Evolutionary conservation across 257 asterid species (phyloP), one percentile per base, ranked within the genome.

Genomic region (Striga asiatica): DNA sequence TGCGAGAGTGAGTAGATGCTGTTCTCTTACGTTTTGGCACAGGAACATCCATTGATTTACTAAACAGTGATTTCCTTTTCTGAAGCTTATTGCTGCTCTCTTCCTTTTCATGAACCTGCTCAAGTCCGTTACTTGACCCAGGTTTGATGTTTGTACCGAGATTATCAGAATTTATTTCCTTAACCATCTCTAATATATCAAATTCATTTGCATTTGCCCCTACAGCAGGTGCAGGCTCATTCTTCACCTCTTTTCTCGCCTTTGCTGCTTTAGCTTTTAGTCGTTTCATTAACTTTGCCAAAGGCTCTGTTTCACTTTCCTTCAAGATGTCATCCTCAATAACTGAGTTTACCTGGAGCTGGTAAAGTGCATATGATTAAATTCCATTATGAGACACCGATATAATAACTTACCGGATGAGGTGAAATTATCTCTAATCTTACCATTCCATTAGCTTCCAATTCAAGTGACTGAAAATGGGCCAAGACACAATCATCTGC

Each of bases 281-380:
- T 54, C 78, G 93, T 70, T 92, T 78, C 78, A 88, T 77, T 68
- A 92, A 76, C 81, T 88, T 92, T 19, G 80, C 93, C 65, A 92
- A 69, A 31, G 99, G 95, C 73, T 88, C 99, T 24, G 82, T 78
- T 73, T 85, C 99, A 73, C 93, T 85, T 60, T 83, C 95, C 76
- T 91, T 84, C 86, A 88, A 63, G 68, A 66, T 60, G 50, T 84
- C 95, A 52, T 82, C 99, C 22, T 64, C 74, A 62, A 46, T 71
- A 67, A 65, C 87, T 11, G 75, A 62, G 65, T 69, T 67, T 63
- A 78, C 84, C 99, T 88, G 81, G 63, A 68, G 66, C 51, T 39
- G 24, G 62, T 27, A 64, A 47, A 62, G 38, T 29, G 60, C 48
- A 59, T 28, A 68, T 20, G 53, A 54, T 41, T 57, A 60, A 55